Conservation (phyloP, 2,329 filamentous ascomycete genomes). For the Ophiostoma sp. region DNA sequence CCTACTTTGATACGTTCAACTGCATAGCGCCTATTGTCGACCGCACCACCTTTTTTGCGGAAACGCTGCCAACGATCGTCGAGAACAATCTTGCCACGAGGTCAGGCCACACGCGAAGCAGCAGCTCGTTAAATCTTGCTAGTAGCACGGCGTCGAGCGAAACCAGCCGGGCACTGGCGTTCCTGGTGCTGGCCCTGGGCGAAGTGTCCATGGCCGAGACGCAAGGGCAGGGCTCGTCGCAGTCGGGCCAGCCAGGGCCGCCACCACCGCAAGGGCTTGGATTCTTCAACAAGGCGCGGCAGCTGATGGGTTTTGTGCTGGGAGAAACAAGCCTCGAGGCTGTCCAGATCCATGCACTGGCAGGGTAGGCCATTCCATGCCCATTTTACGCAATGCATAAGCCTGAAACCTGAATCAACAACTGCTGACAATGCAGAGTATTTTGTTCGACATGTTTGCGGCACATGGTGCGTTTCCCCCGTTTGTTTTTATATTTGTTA, state of each 20-base stretch:
- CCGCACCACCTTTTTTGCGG: slow-evolving; percentile 48
- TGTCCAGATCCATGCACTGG: slow-evolving; percentile 53
- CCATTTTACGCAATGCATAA: too few relatives aligned
- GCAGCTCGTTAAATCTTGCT: not conserved
- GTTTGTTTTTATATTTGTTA: not conserved
- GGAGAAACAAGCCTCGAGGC: slow-evolving; percentile 54
- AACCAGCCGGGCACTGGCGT: slow-evolving; percentile 46
- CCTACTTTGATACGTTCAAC: slow-evolving; percentile 58
- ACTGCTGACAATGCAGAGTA: slow-evolving; percentile 35
- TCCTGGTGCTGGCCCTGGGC: slow-evolving; percentile 55
- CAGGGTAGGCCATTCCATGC: slow-evolving; percentile 40
- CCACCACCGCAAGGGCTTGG: slow-evolving; percentile 52
- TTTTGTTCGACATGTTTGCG: slow-evolving; percentile 51
- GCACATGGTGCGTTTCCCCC: slow-evolving; percentile 39
- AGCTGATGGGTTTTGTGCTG: slow-evolving; percentile 53
- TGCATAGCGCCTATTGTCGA: slow-evolving; percentile 55
- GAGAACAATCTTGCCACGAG: slow-evolving; percentile 19
- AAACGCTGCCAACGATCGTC: slow-evolving; percentile 43
- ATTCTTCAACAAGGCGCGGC: slow-evolving; percentile 58
- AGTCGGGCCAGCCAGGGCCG: slow-evolving; percentile 49
- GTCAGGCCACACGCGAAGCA: not conserved
- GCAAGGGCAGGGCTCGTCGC: slow-evolving; percentile 38
- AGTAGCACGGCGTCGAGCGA: slow-evolving; percentile 45
- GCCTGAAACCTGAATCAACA: too few relatives aligned
- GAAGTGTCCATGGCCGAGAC: slow-evolving; percentile 51